Base-by-base conservation (phyloP, 805 yeast species). In the Yarrowia sp. region DNA sequence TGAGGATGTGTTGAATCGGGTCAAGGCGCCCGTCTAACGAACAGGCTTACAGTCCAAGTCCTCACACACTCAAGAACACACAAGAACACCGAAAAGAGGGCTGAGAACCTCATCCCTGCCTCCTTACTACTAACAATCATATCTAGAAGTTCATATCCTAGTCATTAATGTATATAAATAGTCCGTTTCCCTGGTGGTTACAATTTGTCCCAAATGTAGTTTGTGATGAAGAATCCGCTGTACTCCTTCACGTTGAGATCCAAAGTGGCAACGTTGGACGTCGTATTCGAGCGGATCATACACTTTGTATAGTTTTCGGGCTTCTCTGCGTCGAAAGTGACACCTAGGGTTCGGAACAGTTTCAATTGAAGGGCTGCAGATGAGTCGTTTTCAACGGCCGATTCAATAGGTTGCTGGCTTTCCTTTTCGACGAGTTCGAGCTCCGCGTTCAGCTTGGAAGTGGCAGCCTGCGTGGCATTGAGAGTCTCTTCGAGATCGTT, bases 121-220 rank as follows among this genome's bases (percentile, higher is more conserved):
- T 7, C 30, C 30, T n/a, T 24, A 24, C 30, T 55, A 55, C 63
- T 55, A 55, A 40, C 47, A 40, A 40, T 39, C 15, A 19, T 8
- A 55, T 15, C 46, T 20, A 55, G 34, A 55, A 39, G 36, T 40
- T 30, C 46, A 42, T 58, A 36, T 36, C 38, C 38, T 36, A 36
- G 38, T 36, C 38, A 36, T 33, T 40, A 47, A 39, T 42, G 50
- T 58, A 43, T 42, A 42, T 58, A 58, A 58, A 58, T 52, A 52
- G 17, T 34, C 19, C 17, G 49, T 44, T 30, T 17, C 10, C 36
- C 2, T 8, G 2, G 34, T n/a, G 56, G 9, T 53, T 15, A 64
- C 34, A 64, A 12, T 40, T 64, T 64, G 70, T 90, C 95, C 97
- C 97, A 91, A 39, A 91, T 84, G 74, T 85, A 88, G 73, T 91